Conservation (phyloP, 352 stramenopile species). For the Pythium utonaiense region DNA sequence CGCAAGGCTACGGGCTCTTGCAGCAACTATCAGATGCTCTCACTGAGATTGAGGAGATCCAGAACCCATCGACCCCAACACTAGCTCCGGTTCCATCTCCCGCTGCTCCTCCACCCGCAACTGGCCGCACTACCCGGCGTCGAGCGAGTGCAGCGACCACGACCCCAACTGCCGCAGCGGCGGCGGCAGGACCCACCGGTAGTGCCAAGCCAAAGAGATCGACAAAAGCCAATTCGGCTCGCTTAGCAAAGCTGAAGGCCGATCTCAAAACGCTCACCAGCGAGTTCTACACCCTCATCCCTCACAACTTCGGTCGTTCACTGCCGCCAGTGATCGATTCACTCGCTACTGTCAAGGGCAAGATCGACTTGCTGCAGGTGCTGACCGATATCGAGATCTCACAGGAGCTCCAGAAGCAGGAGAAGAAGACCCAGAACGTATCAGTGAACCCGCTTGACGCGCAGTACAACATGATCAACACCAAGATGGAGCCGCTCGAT, state of each 20-base stretch:
- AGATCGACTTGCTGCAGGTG: constrained; percentile 59
- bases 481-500: constrained; percentile 38
- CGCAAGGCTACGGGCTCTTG: constrained; percentile 50
- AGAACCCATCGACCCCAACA: too few species aligned
- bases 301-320: constrained; percentile 58
- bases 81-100: too few species aligned
- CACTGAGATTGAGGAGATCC: too few species aligned
- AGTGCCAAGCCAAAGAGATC: constrained; percentile 22
- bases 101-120: too few species aligned
- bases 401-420: constrained; percentile 42
- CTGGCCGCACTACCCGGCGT: too few species aligned
- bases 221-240: constrained; percentile 21
- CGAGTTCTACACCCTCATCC: constrained; percentile 71
- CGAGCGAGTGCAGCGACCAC: too few species aligned
- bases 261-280: constrained; percentile 54
- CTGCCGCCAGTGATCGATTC: constrained; percentile 47
- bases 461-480: constrained; percentile 52
- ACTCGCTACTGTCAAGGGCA: constrained; percentile 54
- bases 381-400: constrained; percentile 62
- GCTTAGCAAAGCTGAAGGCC: constrained; percentile 21
- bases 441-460: constrained; percentile 47
- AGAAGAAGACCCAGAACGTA: constrained; percentile 23
- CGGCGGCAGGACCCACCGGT: too few species aligned
- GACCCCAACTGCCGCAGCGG: too few species aligned
- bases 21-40: constrained; percentile 42